phyloP scores from a whole-genome alignment of 345 rosid genomes.

The Eutrema heterophyllum region DNA sequence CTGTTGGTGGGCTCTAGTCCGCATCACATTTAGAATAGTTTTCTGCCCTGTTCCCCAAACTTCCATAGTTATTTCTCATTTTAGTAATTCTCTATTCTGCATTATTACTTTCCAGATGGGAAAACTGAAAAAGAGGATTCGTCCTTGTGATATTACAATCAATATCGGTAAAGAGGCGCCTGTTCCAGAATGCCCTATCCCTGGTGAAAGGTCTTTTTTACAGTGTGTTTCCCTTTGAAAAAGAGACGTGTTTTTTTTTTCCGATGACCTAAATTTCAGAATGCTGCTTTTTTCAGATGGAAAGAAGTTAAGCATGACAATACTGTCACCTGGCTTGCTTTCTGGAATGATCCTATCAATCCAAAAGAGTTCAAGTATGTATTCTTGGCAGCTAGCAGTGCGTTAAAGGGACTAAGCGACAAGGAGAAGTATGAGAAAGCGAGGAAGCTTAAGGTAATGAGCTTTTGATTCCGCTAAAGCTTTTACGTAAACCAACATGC shows the following conservation, averaged over 20 bases:
- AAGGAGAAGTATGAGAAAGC: slow-evolving; percentile 99
- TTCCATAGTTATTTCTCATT: neutral
- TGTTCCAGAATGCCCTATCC: slow-evolving; percentile 90
- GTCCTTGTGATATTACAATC: slow-evolving; percentile 85
- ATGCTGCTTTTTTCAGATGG: slow-evolving; percentile 61
- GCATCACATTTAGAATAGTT: neutral
- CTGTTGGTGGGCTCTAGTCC: neutral
- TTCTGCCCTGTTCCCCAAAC: neutral
- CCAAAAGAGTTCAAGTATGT: slow-evolving; percentile 96
- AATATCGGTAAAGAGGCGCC: slow-evolving; percentile 86
- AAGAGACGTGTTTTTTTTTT: neutral
- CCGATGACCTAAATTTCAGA: slow-evolving; percentile 1
- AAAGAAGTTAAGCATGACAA: slow-evolving; percentile 95
- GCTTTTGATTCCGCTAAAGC: neutral
- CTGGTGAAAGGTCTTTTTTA: slow-evolving; percentile 72
- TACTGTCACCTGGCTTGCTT: slow-evolving; percentile 98
- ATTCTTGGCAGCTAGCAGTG: slow-evolving; percentile 93
- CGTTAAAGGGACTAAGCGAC: slow-evolving; percentile 97
- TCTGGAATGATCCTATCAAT: slow-evolving; percentile 99
- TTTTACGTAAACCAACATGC: neutral
- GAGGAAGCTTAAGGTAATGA: slow-evolving; percentile 77
- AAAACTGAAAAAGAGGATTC: slow-evolving; percentile 87
- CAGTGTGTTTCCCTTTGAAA: neutral
- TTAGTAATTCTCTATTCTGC: slow-evolving; percentile 4
- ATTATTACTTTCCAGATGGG: slow-evolving; percentile 68